Base-by-base conservation (phyloP, 2,329 filamentous ascomycete species). In the Xylaria sp. region DNA sequence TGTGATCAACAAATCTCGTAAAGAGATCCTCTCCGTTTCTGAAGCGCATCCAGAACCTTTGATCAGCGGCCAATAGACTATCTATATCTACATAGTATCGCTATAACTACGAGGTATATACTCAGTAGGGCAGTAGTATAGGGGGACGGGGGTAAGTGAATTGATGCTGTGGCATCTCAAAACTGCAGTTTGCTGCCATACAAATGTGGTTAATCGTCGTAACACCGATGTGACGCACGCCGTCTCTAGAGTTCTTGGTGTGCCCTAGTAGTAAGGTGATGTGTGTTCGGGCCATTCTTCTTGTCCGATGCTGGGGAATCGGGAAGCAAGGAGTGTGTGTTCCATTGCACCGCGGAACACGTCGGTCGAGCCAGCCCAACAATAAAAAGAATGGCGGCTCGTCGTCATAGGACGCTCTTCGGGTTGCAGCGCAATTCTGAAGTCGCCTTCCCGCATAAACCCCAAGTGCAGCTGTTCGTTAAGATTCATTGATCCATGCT, bases 361-460 rank as follows among this genome's bases (percentile, higher is more conserved):
- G 47, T 60, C 60, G 37, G 46, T 52, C 55, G 47, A 35, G 47
- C 31, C 46, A 57, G 50, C 50, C 56, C 43, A 61, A 14, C 46
- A 31, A 31, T n/a, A 60, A 49, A 38, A 57, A 47, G 37, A 55
- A 40, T 40, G 21, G 52, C 45, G 55, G 17, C 23, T 33, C 35
- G 56, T 55, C 60, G 53, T 57, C 60, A 65, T 59, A 53, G 52
- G 52, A 49, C 25, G 25, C 28, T 54, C 28, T 12, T 52, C 46
- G 42, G 47, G 54, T 56, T 64, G 49, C 64, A 58, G 55, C 21
- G 49, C 40, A 56, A 50, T 51, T 53, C 49, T 61, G 51, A 57
- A 52, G 33, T 58, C 64, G 56, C 56, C 56, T 53, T 65, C 60
- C 61, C 37, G 52, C 56, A 61, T 64, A 50, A 52, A 40, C 47